Percentiles rank a stretch among this genome's conserved stretches.
Conservation (phyloP, 768 basidiomycete genomes). For the Kwoniella sp. region DNA sequence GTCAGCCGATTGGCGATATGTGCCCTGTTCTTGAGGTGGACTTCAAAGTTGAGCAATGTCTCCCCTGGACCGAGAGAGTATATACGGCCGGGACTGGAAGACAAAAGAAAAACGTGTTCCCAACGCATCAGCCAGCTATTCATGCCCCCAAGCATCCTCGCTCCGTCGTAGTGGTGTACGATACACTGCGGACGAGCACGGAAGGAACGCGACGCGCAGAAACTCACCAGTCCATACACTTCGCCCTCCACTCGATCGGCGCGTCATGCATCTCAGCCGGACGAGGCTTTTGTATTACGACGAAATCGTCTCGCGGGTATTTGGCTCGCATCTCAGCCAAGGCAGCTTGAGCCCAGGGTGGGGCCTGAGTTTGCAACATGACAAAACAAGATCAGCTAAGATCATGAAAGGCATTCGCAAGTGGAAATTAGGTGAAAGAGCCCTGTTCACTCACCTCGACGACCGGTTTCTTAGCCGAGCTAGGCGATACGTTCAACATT, state of each 20-base stretch:
- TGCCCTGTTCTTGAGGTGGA: constrained; percentile 68
- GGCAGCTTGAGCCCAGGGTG: constrained; percentile 72
- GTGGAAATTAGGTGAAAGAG: background rate
- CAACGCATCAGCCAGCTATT: background rate
- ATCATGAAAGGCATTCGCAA: background rate
- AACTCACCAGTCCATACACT: constrained; percentile 90
- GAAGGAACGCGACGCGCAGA: no score
- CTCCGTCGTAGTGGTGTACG: no score
- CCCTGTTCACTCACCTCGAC: constrained; percentile 16
- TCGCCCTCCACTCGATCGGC: constrained; percentile 83
- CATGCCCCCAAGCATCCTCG: background rate
- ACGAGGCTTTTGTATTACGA: constrained; percentile 67
- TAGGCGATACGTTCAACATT: background rate
- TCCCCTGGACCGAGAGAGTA: constrained; percentile 90
- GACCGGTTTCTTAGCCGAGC: background rate
- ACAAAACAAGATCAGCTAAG: no score
- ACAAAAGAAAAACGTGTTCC: background rate
- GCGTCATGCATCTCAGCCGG: constrained; percentile 61
- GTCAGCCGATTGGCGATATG: constrained; percentile 49
- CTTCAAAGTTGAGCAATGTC: constrained; percentile 84
- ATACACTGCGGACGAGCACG: no score
- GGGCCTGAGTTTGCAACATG: constrained; percentile 58
- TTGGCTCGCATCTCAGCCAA: constrained; percentile 68
- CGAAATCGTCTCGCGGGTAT: constrained; percentile 82
- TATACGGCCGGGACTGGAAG: constrained; percentile 61